Evolutionary conservation across 2,329 filamentous ascomycete genomes (phyloP).

Genomic region (Microcyclospora tardicrescens): DNA sequence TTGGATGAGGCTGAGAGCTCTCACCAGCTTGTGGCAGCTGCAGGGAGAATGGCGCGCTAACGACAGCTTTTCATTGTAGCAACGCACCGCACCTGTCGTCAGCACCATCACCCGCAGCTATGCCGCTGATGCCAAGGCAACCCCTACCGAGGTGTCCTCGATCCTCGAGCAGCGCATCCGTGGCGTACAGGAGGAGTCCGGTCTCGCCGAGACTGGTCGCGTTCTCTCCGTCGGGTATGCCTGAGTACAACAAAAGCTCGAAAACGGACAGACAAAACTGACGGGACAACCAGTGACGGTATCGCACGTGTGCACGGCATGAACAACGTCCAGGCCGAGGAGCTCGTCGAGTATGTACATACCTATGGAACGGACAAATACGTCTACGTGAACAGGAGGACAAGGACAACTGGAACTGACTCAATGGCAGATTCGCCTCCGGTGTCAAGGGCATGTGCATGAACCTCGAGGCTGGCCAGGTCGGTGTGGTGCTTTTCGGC

Average conservation of each 20-base stretch:
- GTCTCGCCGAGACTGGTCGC: conserved; percentile 95
- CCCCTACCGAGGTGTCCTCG: conserved; percentile 95
- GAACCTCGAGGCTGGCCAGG: conserved; percentile 99
- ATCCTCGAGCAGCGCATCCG: conserved; percentile 99
- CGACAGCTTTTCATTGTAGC: conserved; percentile 46
- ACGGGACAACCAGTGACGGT: conserved; percentile 67
- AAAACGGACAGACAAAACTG: conserved; percentile 12
- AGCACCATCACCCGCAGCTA: conserved; percentile 65
- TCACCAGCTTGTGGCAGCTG: conserved; percentile 17
- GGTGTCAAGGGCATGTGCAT: conserved; percentile 99
- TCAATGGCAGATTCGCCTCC: conserved; percentile 69
- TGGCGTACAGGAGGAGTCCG: conserved; percentile 92
- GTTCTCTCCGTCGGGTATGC: conserved; percentile 93
- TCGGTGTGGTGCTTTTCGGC: conserved; percentile 99
- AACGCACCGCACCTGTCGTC: conserved; percentile 72
- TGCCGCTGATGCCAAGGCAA: conserved; percentile 84
- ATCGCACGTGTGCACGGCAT: conserved; percentile 99
- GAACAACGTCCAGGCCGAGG: conserved; percentile 99
- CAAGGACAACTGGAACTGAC: conserved; percentile 1
- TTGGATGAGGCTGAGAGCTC: conserved; percentile 25
- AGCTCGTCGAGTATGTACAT: conserved; percentile 89
- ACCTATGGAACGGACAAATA: conserved; percentile 4
- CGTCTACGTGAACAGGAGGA: conserved; percentile 1
- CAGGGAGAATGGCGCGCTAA: conserved; percentile 31
- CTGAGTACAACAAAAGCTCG: conserved; percentile 31